Evolutionary conservation across 768 basidiomycete genomes (phyloP), one percentile per base, ranked within the genome.

Genomic region (Austroboletus eburneus): DNA sequence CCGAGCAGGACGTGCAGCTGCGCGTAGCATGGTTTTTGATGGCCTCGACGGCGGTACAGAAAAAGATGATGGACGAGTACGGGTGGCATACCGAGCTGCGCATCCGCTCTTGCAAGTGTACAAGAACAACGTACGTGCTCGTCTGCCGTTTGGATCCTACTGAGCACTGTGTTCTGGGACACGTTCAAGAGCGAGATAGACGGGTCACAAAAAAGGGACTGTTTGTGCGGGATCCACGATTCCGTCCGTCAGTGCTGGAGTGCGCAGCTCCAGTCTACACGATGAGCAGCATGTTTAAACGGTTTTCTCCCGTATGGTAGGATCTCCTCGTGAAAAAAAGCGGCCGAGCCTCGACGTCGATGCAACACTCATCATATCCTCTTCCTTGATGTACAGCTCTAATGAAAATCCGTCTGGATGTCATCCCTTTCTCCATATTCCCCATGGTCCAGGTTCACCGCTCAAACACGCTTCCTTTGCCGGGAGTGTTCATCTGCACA

Each of bases 1-100:
- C 50, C 2, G 65, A 60, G 7, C 70, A 69, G 18, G 77, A 79
- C 21, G 58, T 69, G 0, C 71, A 77, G 62, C 57, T 76, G n/a
- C 72, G 80, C 2, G 67, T 73, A 8, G 79, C 79, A 18, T 65
- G 67, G 39, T 81, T 79, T 54, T 62, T 83, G 24, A 38, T 46
- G 20, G 29, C 48, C 5, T 45, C 61, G 25, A 40, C 44, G 9
- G 21, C 40, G 6, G 66, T 62, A 27, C 68, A 72, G 50, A 80
- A 83, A 43, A 72, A 50, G 55, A 74, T 78, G 69, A 55, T 74
- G 58, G 54, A 50, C 23, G 69, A 78, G 43, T 81, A 68, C 57
- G 63, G 67, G 1, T 84, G 81, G 82, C 72, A 0, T 78, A 67
- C 64, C 67, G 72, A 33, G 73, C 76, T 43, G 74, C 75, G 18